Conservation (phyloP, 2,329 filamentous ascomycete species). For the Pezicula radicicola region DNA sequence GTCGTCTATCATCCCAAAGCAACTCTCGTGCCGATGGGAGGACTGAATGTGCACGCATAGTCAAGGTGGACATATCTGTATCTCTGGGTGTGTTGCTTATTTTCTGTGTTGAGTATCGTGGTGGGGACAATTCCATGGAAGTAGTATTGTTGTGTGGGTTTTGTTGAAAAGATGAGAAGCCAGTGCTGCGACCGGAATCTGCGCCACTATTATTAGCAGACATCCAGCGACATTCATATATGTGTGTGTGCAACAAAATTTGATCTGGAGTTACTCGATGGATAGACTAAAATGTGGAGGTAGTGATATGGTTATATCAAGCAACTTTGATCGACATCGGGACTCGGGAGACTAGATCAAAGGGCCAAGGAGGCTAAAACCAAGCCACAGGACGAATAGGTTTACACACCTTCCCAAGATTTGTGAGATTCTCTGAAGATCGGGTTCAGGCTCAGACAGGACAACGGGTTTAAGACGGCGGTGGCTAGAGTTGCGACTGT, state of each 20-base stretch:
- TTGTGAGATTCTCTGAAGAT: constrained; percentile 3
- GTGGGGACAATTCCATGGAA: constrained; percentile 15
- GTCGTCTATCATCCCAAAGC: constrained; percentile 8
- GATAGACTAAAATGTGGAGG: not conserved
- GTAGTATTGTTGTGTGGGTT: not conserved
- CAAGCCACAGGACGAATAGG: constrained; percentile 1
- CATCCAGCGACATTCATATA: constrained; percentile 1
- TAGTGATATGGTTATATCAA: not conserved
- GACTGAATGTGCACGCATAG: constrained; percentile 6
- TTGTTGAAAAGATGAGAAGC: constrained; percentile 1
- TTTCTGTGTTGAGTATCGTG: constrained; percentile 7
- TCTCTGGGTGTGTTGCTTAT: not conserved
- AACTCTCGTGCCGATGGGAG: constrained; percentile 10
- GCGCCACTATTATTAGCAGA: constrained; percentile 9
- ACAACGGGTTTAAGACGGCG: constrained; percentile 14
- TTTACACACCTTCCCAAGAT: constrained; percentile 14
- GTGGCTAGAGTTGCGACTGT: constrained; percentile 20
- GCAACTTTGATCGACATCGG: not conserved
- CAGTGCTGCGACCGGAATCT: constrained; percentile 7
- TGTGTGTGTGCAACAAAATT: not conserved
- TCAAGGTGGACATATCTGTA: constrained; percentile 11
- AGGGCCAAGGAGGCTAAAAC: not conserved
- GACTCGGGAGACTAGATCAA: not conserved
- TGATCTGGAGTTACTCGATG: not conserved
- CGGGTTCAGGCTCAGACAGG: constrained; percentile 6